Evolutionary conservation across 805 yeast genomes (phyloP), one percentile per base, ranked within the genome.

Genomic region (Candida mattraensis): DNA sequence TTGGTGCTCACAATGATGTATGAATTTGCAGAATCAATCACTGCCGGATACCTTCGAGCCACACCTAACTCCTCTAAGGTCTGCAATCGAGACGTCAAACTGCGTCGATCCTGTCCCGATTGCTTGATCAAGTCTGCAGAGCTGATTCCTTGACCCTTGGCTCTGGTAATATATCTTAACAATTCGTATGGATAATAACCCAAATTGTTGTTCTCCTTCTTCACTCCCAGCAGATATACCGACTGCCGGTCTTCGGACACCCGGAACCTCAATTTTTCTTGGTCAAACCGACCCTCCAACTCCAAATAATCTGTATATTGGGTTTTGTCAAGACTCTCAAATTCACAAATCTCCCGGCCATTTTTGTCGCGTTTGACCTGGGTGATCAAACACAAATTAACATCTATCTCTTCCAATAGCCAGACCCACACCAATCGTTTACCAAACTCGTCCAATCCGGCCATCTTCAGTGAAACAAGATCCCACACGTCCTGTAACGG

Each of bases 31-130:
- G 77, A 73, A 22, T 71, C 60, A 20, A 61, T 60, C 17, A 67
- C 42, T 15, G 70, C 47, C 4, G 57, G 44, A 22, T 42, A 31
- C 33, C 69, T 75, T 15, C 60, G 60, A 5, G 80, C 70, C 12
- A 79, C 58, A 14, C 74, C 76, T 23, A 66, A 54, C 7, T 67
- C 73, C 39, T 69, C 75, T 13, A 83, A 60, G 27, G 69, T 68
- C 48, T 74, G 77, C 34, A 82, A 63, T 47, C 93, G 67, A 1
- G 77, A 66, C 0, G 88, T 78, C 25, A 82, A 64, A 39, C 88
- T 80, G 44, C 91, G 68, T 12, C 80, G 74, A 49, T 83, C 93
- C 57, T 83, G 93, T 7, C 74, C 74, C 0, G 88, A 74, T 13
- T 61, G 65, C 25, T 63, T 61, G 2, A 80, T 73, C 39, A 83